Evolutionary conservation across 140 eudicot species (phyloP).

Genomic region (Cichorium intybus): DNA sequence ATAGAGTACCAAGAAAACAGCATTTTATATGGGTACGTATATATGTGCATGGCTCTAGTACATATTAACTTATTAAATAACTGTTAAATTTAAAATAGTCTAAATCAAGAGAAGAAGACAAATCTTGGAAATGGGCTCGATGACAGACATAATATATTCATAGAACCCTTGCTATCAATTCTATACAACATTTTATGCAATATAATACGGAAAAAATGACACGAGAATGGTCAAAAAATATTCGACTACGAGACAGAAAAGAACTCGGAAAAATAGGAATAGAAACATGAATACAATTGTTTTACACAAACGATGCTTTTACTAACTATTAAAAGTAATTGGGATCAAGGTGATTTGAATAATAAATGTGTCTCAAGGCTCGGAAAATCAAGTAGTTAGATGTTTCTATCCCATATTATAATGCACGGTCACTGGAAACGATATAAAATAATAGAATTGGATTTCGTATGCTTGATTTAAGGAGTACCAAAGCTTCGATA

Average conservation of each 20-base stretch:
- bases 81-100: not conserved
- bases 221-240: slow-evolving; percentile 50
- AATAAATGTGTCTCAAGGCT: slow-evolving; percentile 84
- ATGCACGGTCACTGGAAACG: slow-evolving; percentile 16
- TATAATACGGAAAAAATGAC: slow-evolving; percentile 40
- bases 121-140: slow-evolving; percentile 50
- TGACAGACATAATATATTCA: slow-evolving; percentile 45
- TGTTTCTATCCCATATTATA: slow-evolving; percentile 59
- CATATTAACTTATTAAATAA: slow-evolving; percentile 6
- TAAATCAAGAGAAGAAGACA: slow-evolving; percentile 30
- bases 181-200: slow-evolving; percentile 25
- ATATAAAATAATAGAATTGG: slow-evolving; percentile 29
- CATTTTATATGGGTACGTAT: not conserved
- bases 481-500: slow-evolving; percentile 35
- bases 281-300: slow-evolving; percentile 85
- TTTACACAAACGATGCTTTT: slow-evolving; percentile 50
- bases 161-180: slow-evolving; percentile 31
- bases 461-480: slow-evolving; percentile 41
- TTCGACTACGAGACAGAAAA: slow-evolving; percentile 65
- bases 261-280: slow-evolving; percentile 70
- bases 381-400: slow-evolving; percentile 69
- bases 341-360: slow-evolving; percentile 49
- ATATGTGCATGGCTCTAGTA: slow-evolving; percentile 1
- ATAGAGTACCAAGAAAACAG: slow-evolving; percentile 1
- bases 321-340: slow-evolving; percentile 32